Conservation (phyloP, 163 green algal genomes). For the Coccomyxa subellipsoidea region DNA sequence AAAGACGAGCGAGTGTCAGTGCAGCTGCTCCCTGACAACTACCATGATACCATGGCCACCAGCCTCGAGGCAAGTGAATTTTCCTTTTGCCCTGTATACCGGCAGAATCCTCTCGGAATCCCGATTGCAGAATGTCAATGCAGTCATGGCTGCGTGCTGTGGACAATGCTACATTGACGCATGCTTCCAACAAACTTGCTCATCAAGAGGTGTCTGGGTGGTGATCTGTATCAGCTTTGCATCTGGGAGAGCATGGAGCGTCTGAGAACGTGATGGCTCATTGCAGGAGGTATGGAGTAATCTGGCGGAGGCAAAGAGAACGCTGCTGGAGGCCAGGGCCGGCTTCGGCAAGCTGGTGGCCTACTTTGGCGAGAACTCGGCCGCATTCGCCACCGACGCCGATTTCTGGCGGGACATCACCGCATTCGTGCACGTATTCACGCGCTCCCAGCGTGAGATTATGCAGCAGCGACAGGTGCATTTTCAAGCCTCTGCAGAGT, state of each 20-base stretch:
- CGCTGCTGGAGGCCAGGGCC: slow-evolving; percentile 13
- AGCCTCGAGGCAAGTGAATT: background rate
- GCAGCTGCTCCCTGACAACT: background rate
- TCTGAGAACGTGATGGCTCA: no score
- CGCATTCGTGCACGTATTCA: slow-evolving; percentile 27
- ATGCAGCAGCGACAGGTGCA: background rate
- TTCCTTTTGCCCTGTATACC: background rate
- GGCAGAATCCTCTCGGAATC: no score
- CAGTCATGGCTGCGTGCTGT: background rate
- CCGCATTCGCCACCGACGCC: slow-evolving; percentile 28
- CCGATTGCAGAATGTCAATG: background rate
- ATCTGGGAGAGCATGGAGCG: background rate
- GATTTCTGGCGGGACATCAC: slow-evolving; percentile 39
- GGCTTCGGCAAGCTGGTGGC: slow-evolving; percentile 36
- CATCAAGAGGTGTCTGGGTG: no score
- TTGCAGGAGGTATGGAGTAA: slow-evolving; percentile 16
- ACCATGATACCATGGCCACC: background rate
- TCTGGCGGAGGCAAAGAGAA: slow-evolving; percentile 17
- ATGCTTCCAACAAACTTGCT: no score
- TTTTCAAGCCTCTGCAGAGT: background rate
- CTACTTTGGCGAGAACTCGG: slow-evolving; percentile 43
- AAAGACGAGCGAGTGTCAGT: background rate
- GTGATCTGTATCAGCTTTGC: no score
- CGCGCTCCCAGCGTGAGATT: slow-evolving; percentile 12
- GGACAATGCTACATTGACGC: no score